A percentile compares a stretch with the other conserved stretches of the same genome.
phyloP scores from a whole-genome alignment of 2,329 filamentous ascomycete genomes.

The Dothistroma pini region DNA sequence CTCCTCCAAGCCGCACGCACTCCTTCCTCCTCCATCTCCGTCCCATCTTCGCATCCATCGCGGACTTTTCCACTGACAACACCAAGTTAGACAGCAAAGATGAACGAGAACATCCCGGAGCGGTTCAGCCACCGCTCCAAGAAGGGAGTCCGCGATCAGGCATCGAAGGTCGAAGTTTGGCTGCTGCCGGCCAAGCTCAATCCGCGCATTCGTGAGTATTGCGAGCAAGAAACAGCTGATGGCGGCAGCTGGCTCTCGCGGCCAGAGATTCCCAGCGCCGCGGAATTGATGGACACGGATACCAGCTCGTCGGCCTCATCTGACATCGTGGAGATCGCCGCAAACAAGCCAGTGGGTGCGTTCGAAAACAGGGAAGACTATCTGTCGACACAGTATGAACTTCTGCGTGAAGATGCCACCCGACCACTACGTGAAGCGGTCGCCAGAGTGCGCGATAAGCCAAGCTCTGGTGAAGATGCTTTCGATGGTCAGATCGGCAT shows the following conservation, averaged over 20 bases:
- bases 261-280: conserved; percentile 54
- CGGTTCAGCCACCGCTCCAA: conserved; percentile 27
- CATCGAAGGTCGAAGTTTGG: conserved; percentile 18
- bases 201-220: conserved; percentile 27
- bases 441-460: conserved; percentile 50
- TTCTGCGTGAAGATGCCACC: conserved; percentile 71
- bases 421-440: conserved; percentile 67
- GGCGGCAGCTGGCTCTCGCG: conserved; percentile 31
- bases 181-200: conserved; percentile 29
- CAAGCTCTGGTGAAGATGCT: conserved; percentile 54
- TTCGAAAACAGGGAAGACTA: conserved; percentile 64
- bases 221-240: conserved; percentile 13
- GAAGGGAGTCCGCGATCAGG: conserved; percentile 4
- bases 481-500: conserved; percentile 48
- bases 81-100: conserved; percentile 7
- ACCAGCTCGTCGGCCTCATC: conserved; percentile 13
- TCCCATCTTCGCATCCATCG: background rate
- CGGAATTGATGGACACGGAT: conserved; percentile 47
- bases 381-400: conserved; percentile 67
- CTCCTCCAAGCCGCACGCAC: background rate
- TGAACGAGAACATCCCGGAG: conserved; percentile 32
- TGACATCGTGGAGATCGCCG: conserved; percentile 17
- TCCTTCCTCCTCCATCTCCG: background rate
- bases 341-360: conserved; percentile 54
- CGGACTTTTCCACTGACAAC: background rate